These are phyloP conservation scores for Mycena amicta DNA, from an alignment of 768 basidiomycete genomes.

Conservation along the genomic window DNA sequence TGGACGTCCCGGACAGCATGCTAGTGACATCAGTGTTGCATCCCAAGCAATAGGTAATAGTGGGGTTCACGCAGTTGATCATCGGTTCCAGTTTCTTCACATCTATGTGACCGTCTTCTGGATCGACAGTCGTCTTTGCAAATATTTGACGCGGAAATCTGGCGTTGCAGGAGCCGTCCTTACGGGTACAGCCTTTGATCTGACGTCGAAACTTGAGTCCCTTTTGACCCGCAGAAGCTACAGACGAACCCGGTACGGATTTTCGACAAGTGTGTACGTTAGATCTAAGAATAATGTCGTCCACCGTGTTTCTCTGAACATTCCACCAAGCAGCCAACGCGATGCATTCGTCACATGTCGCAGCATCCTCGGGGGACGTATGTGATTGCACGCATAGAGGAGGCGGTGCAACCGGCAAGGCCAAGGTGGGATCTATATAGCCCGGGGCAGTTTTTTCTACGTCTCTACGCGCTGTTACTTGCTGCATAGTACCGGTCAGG, in stretches of 20 bases:
- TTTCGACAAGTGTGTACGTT: slow-evolving; percentile 33
- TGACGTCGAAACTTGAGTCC: slow-evolving; percentile 3
- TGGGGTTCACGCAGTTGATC: no score
- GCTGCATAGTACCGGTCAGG: slow-evolving; percentile 22
- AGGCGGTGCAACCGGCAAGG: slow-evolving; percentile 27
- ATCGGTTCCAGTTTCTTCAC: no score
- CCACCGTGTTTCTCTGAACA: slow-evolving; percentile 23
- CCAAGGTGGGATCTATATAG: slow-evolving; percentile 28
- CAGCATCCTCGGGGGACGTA: slow-evolving; percentile 9
- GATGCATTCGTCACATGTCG: slow-evolving; percentile 25
- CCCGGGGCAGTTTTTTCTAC: not conserved
- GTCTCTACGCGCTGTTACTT: slow-evolving; percentile 12
- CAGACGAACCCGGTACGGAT: slow-evolving; percentile 11
- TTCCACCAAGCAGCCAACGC: slow-evolving; percentile 14
- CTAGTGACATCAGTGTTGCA: no score
- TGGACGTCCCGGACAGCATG: no score
- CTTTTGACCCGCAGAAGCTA: not conserved
- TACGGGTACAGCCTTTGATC: slow-evolving; percentile 31
- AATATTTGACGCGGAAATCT: slow-evolving; percentile 36
- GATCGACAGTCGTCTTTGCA: slow-evolving; percentile 27
- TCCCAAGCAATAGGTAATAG: no score
- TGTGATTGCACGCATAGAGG: not conserved
- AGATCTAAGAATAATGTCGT: slow-evolving; percentile 31
- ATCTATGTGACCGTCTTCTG: no score
- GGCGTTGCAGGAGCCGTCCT: slow-evolving; percentile 33